phyloP scores from a whole-genome alignment of 108 stramenopile species.

The Cyclostephanos tholiformis region DNA sequence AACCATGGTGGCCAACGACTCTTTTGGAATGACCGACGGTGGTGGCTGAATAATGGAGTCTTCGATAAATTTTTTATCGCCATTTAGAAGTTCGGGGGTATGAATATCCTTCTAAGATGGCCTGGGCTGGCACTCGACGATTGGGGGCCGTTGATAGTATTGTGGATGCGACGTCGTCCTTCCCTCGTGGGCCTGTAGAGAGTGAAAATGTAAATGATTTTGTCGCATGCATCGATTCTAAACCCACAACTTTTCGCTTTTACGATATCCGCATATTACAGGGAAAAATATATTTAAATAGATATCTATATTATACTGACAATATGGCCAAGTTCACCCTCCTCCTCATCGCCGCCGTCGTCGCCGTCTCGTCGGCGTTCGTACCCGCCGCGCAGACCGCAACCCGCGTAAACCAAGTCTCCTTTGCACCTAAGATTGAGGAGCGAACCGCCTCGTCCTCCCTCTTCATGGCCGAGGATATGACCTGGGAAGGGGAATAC shows the following conservation, averaged over 20 bases:
- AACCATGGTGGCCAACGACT: constrained; percentile 20
- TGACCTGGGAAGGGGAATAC: constrained; percentile 91
- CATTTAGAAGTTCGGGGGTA: background rate
- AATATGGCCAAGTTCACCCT: constrained; percentile 62
- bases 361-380: constrained; percentile 78
- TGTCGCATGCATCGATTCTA: background rate
- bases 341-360: constrained; percentile 72
- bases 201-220: too few species aligned
- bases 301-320: too few species aligned
- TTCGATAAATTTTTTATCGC: background rate
- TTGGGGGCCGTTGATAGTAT: too few species aligned
- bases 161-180: too few species aligned
- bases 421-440: constrained; percentile 41
- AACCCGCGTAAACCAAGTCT: constrained; percentile 34
- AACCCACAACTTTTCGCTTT: constrained; percentile 10
- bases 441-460: constrained; percentile 33
- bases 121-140: background rate
- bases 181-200: too few species aligned
- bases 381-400: constrained; percentile 53
- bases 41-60: background rate
- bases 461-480: constrained; percentile 82
- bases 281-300: background rate
- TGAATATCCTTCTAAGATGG: background rate
- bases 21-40: background rate
- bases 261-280: background rate